These are phyloP conservation scores for Fomitopsis pulvina DNA, from an alignment of 768 basidiomycete species.

Conservation along the genomic window DNA sequence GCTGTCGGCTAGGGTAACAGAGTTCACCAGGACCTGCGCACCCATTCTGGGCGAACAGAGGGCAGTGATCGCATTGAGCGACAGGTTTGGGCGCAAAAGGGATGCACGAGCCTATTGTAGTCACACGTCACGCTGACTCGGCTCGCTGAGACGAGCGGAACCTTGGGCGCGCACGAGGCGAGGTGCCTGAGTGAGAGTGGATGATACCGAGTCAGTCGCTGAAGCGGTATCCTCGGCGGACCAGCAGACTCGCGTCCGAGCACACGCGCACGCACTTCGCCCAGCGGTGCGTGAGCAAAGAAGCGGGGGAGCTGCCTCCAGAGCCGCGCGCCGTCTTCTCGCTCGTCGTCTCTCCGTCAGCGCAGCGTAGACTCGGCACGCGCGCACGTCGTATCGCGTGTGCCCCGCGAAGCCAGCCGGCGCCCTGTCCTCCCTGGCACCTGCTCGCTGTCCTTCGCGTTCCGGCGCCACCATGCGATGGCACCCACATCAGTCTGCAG, in stretches of 20 bases:
- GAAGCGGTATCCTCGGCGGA: slow-evolving; percentile 8
- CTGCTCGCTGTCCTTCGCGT: neutral
- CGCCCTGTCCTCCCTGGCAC: neutral
- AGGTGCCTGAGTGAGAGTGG: no score
- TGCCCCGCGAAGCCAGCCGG: neutral
- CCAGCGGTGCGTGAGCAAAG: neutral
- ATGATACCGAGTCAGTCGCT: neutral
- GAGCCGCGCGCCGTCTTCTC: no score
- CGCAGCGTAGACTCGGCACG: neutral
- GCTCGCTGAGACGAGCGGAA: neutral
- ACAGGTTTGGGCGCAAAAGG: neutral
- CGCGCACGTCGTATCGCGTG: neutral
- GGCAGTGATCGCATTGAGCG: neutral
- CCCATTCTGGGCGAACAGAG: neutral
- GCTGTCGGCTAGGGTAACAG: neutral
- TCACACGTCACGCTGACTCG: neutral
- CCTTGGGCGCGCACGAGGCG: no score
- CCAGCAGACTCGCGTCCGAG: slow-evolving; percentile 7
- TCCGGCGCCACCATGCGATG: neutral
- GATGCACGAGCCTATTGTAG: neutral
- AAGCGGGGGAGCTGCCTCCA: neutral
- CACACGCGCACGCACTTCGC: no score
- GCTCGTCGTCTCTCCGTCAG: neutral
- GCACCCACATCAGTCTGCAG: neutral
- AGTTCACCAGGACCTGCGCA: neutral